Evolutionary conservation across 371 early-diverging fungal genomes (phyloP), one percentile per base, ranked within the genome.

Genomic region (Mortierella sp.): DNA sequence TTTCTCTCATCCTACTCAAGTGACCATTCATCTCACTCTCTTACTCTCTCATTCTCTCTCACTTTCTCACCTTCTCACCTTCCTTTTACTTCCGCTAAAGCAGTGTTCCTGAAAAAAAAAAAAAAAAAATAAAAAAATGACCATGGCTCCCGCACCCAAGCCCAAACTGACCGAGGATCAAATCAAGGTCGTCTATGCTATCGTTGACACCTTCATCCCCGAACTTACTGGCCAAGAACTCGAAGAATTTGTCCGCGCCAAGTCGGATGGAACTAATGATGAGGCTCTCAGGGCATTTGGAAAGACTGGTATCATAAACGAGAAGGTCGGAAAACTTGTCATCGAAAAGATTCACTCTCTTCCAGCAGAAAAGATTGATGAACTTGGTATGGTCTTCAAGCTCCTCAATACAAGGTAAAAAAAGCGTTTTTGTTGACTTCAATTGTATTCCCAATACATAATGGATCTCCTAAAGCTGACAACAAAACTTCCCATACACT

Each of bases 201-300:
- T 88, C 64, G 68, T 84, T 61, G 88, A 88, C 69, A 87, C 87
- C n/a, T 73, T 88, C 64, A 77, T 88, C 43, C 83, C 88, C 1
- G 70, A 84, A 18, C 75, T 89, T 12, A 61, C 66, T 1, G 75
- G 72, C 24, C 60, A 85, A 43, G 86, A 85, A 12, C 71, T 83
- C 28, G 77, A 80, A 22, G 64, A 76, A 8, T 76, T 88, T 65
- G 70, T 78, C 24, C 63, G 75, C 16, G 35, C 63, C 5, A 47
- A 74, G 72, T 75, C 76, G 5, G 37, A 81, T 22, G 81, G 81
- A n/a, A 70, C 81, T 58, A 81, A 81, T 47, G 73, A 81, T 11
- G 81, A 75, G 20, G 62, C 49, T 14, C 62, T 81, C 3, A 24
- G 73, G 5, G 81, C 76, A 45, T 81, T 73, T 73, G 81, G 72